Evolutionary conservation across 2,329 filamentous ascomycete species (phyloP), one percentile per base, ranked within the genome.

Genomic region (Amauroascus niger): DNA sequence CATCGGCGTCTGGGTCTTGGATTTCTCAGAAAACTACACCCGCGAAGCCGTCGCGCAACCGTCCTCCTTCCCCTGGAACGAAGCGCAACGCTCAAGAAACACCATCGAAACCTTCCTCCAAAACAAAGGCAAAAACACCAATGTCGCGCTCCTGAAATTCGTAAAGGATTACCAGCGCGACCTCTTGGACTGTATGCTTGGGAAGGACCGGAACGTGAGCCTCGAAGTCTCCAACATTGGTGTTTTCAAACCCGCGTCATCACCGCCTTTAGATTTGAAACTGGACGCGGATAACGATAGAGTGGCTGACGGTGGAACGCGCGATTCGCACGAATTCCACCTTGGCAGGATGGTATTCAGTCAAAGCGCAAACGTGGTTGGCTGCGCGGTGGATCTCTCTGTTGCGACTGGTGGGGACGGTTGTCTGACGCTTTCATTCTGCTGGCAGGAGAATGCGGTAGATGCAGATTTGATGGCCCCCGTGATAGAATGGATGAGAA

Each of bases 171-270:
- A 70, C 35, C 66, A 65, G 11, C 43, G 67, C 2, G 65, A 66
- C 1, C 63, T 70, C 11, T 69, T 73, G 40, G 51, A 60, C 2
- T 63, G 64, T 0, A 67, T 69, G 48, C 18, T 74, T 1, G 74
- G 74, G 2, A 67, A 69, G 41, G 59, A 64, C 2, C 63, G 75
- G 1, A 62, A 59, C 0, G 59, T 61, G 14, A 69, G 65, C 7
- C 74, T 70, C 20, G 74, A 77, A 57, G 53, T 77, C 6, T 76
- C 74, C 0, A 77, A 76, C 59, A 51, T 77, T 3, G 75, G 75
- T 0, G 60, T 69, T 1, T 64, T 71, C 44, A 59, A 59, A 13
- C 7, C 28, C n/a, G 16, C 30, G 3, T 24, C n/a, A n/a, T n/a
- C 43, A 26, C 16, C 6, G 3, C 13, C 8, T 33, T 14, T 6